A percentile compares a stretch with the other conserved stretches of the same genome.
These are phyloP conservation scores for Cercospora sp. DNA, from an alignment of 2,329 filamentous ascomycete species.

Conservation along the genomic window DNA sequence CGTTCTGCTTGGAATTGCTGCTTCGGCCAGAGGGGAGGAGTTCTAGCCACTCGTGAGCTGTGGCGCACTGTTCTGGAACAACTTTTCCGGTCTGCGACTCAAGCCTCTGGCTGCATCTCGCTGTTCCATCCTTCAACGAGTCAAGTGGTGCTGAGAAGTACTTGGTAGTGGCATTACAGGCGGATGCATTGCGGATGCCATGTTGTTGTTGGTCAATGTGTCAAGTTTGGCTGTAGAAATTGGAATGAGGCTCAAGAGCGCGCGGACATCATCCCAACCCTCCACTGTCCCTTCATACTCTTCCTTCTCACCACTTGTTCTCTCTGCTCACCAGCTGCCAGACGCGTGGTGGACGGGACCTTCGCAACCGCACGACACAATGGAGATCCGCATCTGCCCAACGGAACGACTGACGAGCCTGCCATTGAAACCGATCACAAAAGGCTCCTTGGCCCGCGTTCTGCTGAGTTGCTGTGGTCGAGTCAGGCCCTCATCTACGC, in stretches of 20 bases:
- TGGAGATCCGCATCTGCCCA: background rate
- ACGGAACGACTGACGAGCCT: background rate
- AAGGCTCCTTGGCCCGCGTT: background rate
- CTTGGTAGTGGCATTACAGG: background rate
- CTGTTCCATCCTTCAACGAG: background rate
- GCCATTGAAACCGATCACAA: background rate
- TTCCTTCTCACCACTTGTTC: background rate
- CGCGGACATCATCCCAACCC: no score
- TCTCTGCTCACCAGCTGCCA: background rate
- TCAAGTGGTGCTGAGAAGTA: background rate
- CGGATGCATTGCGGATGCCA: background rate
- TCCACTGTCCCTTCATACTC: no score
- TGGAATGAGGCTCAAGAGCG: background rate
- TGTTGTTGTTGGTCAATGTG: background rate
- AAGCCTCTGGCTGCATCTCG: background rate
- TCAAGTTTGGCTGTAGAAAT: background rate
- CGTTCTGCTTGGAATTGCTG: slow-evolving; percentile 3
- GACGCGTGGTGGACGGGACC: background rate
- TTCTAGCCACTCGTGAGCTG: slow-evolving; percentile 1
- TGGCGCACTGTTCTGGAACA: background rate
- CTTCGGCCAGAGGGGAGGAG: background rate
- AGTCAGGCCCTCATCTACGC: background rate
- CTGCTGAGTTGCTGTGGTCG: background rate
- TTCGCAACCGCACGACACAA: background rate
- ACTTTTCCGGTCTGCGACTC: slow-evolving; percentile 3